phyloP scores from a whole-genome alignment of 164 flowering plant species.

The Magnolia kwangsiensis region DNA sequence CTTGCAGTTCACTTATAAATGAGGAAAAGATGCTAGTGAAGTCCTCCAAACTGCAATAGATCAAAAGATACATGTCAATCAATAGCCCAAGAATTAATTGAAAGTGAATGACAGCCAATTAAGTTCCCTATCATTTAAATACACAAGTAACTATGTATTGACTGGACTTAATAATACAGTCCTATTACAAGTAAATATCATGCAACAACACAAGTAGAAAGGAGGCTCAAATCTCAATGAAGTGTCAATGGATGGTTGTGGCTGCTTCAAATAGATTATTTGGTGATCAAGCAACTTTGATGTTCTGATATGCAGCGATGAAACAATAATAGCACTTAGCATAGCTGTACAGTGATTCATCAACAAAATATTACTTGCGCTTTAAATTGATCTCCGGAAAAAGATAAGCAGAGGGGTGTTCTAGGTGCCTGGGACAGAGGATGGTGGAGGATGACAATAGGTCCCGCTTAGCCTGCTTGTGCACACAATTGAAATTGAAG shows the following conservation, averaged over 20 bases:
- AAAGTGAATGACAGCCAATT: not conserved
- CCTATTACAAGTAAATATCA: not conserved
- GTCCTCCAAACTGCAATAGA: slow-evolving; percentile 56
- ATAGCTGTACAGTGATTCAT: no score
- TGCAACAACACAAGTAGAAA: not conserved
- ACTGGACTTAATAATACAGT: not conserved
- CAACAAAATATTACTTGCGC: no score
- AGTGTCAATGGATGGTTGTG: not conserved
- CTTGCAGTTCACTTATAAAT: slow-evolving; percentile 46
- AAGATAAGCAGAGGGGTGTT: no score
- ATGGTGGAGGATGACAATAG: no score
- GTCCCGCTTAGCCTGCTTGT: no score
- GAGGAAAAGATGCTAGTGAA: slow-evolving; percentile 48
- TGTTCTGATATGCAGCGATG: no score
- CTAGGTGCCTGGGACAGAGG: no score
- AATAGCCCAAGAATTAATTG: not conserved
- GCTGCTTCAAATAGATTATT: not conserved
- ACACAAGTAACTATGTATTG: not conserved
- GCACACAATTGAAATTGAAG: no score
- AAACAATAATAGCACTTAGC: no score
- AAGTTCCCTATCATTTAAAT: not conserved
- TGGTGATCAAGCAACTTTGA: no score
- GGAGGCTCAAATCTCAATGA: not conserved
- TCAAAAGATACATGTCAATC: not conserved
- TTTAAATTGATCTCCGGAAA: no score